Evolutionary conservation across 768 basidiomycete genomes (phyloP), one percentile per base, ranked within the genome.

Genomic region (Tephrocybe sp.): DNA sequence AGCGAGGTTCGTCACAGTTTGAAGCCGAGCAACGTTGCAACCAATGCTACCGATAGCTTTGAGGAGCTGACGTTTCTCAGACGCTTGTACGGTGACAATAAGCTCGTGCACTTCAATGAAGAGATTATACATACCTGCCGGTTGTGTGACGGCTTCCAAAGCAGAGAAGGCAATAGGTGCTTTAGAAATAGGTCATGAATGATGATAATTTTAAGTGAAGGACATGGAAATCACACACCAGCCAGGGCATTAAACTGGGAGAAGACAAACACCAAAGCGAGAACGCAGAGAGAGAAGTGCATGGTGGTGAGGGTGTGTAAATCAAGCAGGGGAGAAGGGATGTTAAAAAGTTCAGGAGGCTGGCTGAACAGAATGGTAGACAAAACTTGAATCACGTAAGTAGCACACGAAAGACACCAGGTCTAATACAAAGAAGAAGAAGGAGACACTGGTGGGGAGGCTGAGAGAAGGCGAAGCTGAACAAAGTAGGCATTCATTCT

Each of bases 391-490:
- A 45, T 44, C n/a, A n/a, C n/a, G n/a, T 49, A 49, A 47, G 30
- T 18, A 25, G 47, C 46, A 45, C 45, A 45, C 31, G 26, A 52
- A 55, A 55, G 54, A 55, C 54, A 55, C 54, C 54, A 49, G 54
- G 54, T 55, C 54, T 45, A n/a, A 40, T 24, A 46, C 35, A 24
- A 44, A 50, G 43, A 28, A 45, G 7, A 27, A 53, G 9, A 43
- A 45, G 40, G 30, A 36, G 31, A 52, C 35, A 36, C 35, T 21
- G 35, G 38, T 18, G n/a, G 45, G 30, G 44, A 51, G 44, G 43
- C 52, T 49, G 49, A 39, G 46, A 44, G 48, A 44, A 36, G 54
- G 44, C 35, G 48, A 37, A 42, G 54, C 54, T 49, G 43, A 42
- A 27, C 5, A 41, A 7, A 30, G 27, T 7, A 31, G 30, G 5